These are phyloP conservation scores for Skeletonema grethae DNA, from an alignment of 108 stramenopile genomes.

Conservation along the genomic window DNA sequence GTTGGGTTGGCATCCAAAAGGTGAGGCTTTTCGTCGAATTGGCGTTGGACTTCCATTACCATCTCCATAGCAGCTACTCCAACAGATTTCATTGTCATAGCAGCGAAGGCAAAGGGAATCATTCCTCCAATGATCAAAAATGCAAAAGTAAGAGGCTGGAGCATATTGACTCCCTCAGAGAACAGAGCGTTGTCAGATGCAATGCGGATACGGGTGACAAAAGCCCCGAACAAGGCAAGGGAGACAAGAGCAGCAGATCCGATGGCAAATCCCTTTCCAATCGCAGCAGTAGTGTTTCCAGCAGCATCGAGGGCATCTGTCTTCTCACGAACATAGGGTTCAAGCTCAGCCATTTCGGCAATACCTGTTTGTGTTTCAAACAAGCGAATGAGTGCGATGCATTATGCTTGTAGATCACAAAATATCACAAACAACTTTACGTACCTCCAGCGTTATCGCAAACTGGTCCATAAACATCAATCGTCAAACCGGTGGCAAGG, in stretches of 20 bases:
- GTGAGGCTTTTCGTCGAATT: conserved; percentile 95
- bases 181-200: conserved; percentile 66
- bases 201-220: conserved; percentile 92
- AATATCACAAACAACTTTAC: conserved; percentile 9
- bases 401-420: not conserved
- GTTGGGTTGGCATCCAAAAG: conserved; percentile 91
- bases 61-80: conserved; percentile 97
- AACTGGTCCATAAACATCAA: conserved; percentile 99
- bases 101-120: conserved; percentile 98
- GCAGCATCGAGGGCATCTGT: conserved; percentile 99
- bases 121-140: conserved; percentile 97
- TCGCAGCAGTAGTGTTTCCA: conserved; percentile 99
- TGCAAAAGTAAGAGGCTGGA: conserved; percentile 93
- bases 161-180: conserved; percentile 87
- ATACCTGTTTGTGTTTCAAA: conserved; percentile 63
- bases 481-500: conserved; percentile 97
- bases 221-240: conserved; percentile 96
- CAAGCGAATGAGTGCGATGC: not conserved
- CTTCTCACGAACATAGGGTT: conserved; percentile 93
- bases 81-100: conserved; percentile 99
- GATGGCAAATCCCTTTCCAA: conserved; percentile 99
- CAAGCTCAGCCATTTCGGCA: conserved; percentile 98
- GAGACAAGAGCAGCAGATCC: conserved; percentile 99
- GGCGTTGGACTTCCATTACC: conserved; percentile 97
- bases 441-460: conserved; percentile 98